Percentiles rank a stretch among this genome's conserved stretches.
phyloP scores from a whole-genome alignment of 2,329 filamentous ascomycete genomes.

The Stachybotrys echinatus region DNA sequence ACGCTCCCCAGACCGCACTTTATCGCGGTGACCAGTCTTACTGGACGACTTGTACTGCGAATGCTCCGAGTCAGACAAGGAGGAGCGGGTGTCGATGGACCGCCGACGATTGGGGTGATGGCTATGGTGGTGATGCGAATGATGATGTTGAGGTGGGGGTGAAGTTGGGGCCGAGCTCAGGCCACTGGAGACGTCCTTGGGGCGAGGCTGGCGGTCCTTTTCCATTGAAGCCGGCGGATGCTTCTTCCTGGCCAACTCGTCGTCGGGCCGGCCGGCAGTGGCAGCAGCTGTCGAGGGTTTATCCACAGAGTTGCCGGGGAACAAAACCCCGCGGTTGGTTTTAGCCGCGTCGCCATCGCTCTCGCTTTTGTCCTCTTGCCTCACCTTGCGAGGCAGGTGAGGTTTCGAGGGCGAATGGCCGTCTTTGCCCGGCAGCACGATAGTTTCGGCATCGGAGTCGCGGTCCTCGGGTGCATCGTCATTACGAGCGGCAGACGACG shows the following conservation, averaged over 20 bases:
- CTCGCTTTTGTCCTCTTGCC: conserved; percentile 59
- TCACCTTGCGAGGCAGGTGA: conserved; percentile 47
- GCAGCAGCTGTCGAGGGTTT: conserved; percentile 23
- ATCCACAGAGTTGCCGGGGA: conserved; percentile 23
- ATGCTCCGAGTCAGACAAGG: conserved; percentile 53
- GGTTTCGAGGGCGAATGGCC: conserved; percentile 57
- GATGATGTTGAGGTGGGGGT: conserved; percentile 32
- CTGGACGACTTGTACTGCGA: conserved; percentile 34
- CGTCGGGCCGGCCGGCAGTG: conserved; percentile 25
- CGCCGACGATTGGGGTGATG: conserved; percentile 13
- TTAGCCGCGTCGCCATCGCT: conserved; percentile 38
- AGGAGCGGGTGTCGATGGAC: conserved; percentile 34
- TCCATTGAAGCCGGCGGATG: conserved; percentile 31
- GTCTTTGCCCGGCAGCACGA: conserved; percentile 62
- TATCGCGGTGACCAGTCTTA: conserved; percentile 40
- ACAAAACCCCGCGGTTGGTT: conserved; percentile 18
- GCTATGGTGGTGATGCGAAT: conserved; percentile 22
- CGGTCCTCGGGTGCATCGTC: conserved; percentile 44
- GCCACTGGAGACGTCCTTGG: conserved; percentile 49
- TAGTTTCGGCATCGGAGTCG: conserved; percentile 68
- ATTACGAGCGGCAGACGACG: conserved; percentile 14
- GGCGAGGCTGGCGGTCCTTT: conserved; percentile 32
- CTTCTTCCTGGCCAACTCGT: conserved; percentile 42
- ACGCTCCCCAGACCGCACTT: conserved; percentile 41
- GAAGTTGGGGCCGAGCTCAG: conserved; percentile 56